These are phyloP conservation scores for Coriaria nepalensis DNA, from an alignment of 306 rosid species.

Conservation along the genomic window DNA sequence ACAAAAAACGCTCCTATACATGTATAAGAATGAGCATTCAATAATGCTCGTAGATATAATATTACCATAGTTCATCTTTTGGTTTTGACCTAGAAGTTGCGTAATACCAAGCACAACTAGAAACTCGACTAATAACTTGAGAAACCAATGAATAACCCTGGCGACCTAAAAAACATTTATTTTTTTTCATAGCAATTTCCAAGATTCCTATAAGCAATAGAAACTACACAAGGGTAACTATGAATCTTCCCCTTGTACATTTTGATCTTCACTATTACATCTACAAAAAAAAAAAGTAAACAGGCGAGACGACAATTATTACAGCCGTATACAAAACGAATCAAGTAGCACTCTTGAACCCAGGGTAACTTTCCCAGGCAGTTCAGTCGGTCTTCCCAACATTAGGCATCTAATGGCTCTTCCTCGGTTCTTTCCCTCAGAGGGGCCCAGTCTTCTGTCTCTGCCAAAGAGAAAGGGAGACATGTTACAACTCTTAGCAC, in stretches of 20 bases:
- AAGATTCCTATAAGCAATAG: too few relatives aligned
- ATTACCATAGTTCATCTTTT: too few relatives aligned
- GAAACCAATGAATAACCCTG: too few relatives aligned
- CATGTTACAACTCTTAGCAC: conserved; percentile 16
- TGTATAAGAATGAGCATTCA: too few relatives aligned
- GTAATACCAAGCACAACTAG: too few relatives aligned
- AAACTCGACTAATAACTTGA: too few relatives aligned
- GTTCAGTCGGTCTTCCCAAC: conserved; percentile 12
- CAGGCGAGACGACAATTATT: background rate
- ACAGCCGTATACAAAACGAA: conserved; percentile 21
- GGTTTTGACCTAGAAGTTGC: too few relatives aligned
- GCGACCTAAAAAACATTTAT: too few relatives aligned
- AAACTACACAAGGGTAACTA: too few relatives aligned
- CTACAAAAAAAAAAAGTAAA: conserved; percentile 21
- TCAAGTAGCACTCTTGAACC: conserved; percentile 14
- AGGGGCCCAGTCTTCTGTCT: conserved; percentile 44
- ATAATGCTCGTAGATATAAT: too few relatives aligned
- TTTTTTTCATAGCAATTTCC: too few relatives aligned
- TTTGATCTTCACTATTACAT: conserved; percentile 22
- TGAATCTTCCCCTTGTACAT: conserved; percentile 2
- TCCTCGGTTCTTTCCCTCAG: conserved; percentile 60
- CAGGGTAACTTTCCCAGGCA: conserved; percentile 19
- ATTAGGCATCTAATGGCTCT: conserved; percentile 67
- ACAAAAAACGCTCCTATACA: too few relatives aligned
- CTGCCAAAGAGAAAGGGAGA: conserved; percentile 43